These are phyloP conservation scores for Boletus edulis DNA, from an alignment of 768 basidiomycete species.

Conservation along the genomic window DNA sequence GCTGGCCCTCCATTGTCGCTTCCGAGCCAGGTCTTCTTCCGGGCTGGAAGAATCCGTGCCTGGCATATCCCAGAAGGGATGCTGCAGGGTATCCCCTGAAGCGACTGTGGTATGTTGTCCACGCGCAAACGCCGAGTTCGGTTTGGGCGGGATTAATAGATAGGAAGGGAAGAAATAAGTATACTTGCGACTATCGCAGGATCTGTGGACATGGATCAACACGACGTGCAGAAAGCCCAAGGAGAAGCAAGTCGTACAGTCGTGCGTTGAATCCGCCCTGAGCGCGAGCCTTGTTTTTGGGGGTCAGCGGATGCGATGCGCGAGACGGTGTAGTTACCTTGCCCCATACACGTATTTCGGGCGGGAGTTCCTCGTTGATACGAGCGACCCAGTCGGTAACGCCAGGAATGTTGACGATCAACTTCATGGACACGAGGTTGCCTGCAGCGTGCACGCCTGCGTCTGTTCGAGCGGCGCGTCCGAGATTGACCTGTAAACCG, in stretches of 20 bases:
- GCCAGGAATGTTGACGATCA: conserved; percentile 77
- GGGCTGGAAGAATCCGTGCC: conserved; percentile 37
- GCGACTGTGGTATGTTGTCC: conserved; percentile 36
- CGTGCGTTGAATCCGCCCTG: conserved; percentile 85
- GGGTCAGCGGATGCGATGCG: not conserved
- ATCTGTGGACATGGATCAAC: conserved; percentile 39
- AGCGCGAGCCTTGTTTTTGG: conserved; percentile 49
- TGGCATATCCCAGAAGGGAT: conserved; percentile 62
- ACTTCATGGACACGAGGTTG: conserved; percentile 88
- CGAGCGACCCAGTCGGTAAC: conserved; percentile 65
- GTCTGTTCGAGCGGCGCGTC: conserved; percentile 92
- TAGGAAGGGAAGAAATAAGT: conserved; percentile 97
- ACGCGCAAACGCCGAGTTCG: conserved; percentile 59
- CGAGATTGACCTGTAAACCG: conserved; percentile 66
- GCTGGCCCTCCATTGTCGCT: conserved; percentile 68
- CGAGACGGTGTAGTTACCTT: conserved; percentile 49
- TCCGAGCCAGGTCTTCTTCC: conserved; percentile 62
- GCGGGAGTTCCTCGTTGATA: conserved; percentile 87
- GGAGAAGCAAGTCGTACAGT: conserved; percentile 41
- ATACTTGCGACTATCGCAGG: conserved; percentile 95
- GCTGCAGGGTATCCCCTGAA: conserved; percentile 21
- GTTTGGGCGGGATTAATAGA: conserved; percentile 86
- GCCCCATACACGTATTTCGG: conserved; percentile 91
- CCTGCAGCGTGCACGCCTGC: conserved; percentile 97
- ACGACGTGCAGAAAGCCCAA: not conserved